phyloP scores from a whole-genome alignment of 2,329 filamentous ascomycete species.

The Zalaria obscura region DNA sequence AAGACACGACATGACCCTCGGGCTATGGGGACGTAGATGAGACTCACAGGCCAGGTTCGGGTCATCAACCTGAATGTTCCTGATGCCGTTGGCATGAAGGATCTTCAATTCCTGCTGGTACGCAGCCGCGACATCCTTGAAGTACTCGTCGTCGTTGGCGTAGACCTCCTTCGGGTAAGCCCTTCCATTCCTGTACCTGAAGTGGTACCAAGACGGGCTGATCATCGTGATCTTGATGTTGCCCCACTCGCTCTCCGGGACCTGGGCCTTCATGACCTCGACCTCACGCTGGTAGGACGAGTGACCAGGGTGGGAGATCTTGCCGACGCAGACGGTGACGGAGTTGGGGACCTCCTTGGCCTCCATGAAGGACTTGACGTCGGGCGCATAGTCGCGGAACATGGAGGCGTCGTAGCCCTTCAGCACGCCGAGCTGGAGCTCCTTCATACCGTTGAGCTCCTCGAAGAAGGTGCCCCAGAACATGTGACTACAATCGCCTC shows the following conservation, averaged over 20 bases:
- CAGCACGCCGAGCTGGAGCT: slow-evolving; percentile 38
- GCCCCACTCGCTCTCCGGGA: slow-evolving; percentile 44
- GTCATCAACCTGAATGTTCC: slow-evolving; percentile 28
- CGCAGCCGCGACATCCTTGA: slow-evolving; percentile 24
- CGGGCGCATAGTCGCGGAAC: slow-evolving; percentile 44
- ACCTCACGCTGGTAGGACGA: slow-evolving; percentile 41
- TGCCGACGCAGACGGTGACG: slow-evolving; percentile 38
- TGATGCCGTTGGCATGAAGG: slow-evolving; percentile 22
- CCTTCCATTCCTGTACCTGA: slow-evolving; percentile 39
- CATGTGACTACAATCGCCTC: slow-evolving; percentile 18
- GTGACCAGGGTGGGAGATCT: slow-evolving; percentile 37
- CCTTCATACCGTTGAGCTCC: slow-evolving; percentile 37
- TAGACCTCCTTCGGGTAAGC: slow-evolving; percentile 26
- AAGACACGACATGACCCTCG: too few species aligned
- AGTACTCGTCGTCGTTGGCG: slow-evolving; percentile 26
- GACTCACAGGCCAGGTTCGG: slow-evolving; percentile 23
- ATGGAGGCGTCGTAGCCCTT: slow-evolving; percentile 35
- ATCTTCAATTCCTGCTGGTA: slow-evolving; percentile 26
- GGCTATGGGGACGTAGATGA: background rate
- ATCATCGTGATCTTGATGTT: slow-evolving; percentile 56
- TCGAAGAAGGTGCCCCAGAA: slow-evolving; percentile 45
- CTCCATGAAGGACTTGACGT: slow-evolving; percentile 44
- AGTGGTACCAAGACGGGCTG: slow-evolving; percentile 54
- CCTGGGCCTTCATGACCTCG: slow-evolving; percentile 39
- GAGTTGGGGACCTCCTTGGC: slow-evolving; percentile 38